Conservation (phyloP, 2,329 filamentous ascomycete species). For the Pseudopyricularia cyperi region DNA sequence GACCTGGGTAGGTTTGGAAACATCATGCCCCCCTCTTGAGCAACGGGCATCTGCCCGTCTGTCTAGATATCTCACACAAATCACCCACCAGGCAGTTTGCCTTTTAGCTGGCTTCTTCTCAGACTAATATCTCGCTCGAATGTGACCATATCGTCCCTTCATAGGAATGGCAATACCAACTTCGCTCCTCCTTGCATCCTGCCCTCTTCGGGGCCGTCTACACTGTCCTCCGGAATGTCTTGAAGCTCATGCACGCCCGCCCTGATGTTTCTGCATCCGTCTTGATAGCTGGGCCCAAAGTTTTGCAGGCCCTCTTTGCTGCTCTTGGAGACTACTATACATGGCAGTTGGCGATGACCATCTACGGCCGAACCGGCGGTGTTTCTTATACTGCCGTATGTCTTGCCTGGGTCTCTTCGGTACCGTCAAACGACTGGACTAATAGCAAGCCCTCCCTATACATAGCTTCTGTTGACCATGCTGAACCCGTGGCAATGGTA, state of each 20-base stretch:
- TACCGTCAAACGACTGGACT: neutral
- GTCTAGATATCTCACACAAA: neutral
- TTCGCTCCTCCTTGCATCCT: constrained; percentile 89
- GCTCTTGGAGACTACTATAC: constrained; percentile 75
- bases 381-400: constrained; percentile 59
- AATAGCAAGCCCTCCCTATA: constrained; percentile 5
- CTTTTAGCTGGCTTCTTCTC: neutral
- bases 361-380: constrained; percentile 55
- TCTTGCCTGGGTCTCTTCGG: constrained; percentile 8
- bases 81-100: neutral
- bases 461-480: constrained; percentile 54
- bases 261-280: constrained; percentile 47
- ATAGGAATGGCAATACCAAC: constrained; percentile 83
- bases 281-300: constrained; percentile 59
- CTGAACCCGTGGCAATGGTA: constrained; percentile 94
- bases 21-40: neutral
- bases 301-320: constrained; percentile 65
- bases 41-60: neutral
- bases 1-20: constrained; percentile 63
- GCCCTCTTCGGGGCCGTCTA: constrained; percentile 71
- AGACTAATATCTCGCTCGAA: constrained; percentile 1
- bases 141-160: neutral
- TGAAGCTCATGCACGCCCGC: constrained; percentile 38
- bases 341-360: constrained; percentile 63
- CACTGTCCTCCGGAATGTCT: constrained; percentile 42